phyloP scores from a whole-genome alignment of 169 alveolate genomes.

The Eimeria necatrix region DNA sequence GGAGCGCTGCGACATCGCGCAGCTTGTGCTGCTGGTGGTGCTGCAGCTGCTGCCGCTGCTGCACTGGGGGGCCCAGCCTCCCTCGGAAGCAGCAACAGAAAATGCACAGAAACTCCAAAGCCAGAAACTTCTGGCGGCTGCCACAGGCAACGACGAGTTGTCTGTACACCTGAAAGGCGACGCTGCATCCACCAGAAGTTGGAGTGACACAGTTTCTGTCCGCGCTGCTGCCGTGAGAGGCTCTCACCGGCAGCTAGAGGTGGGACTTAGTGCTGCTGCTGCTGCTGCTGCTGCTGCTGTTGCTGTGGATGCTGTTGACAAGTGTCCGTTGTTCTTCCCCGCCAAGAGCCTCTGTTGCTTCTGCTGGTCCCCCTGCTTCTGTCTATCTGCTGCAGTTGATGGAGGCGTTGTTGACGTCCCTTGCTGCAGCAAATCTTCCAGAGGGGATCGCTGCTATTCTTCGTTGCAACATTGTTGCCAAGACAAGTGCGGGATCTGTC shows the following conservation, averaged over 20 bases:
- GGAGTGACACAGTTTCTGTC: conserved; percentile 19
- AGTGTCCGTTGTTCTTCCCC: neutral
- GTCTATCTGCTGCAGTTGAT: neutral
- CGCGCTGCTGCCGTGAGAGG: conserved; percentile 38
- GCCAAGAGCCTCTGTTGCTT: neutral
- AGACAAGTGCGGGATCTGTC: conserved; percentile 2
- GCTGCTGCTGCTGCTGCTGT: conserved; percentile 56
- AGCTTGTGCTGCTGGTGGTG: conserved; percentile 62
- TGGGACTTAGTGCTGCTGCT: neutral
- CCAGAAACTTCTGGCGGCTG: neutral
- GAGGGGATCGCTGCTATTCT: conserved; percentile 32
- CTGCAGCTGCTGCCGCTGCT: conserved; percentile 76
- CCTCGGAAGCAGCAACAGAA: conserved; percentile 5
- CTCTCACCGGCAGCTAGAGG: conserved; percentile 49
- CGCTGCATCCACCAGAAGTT: neutral
- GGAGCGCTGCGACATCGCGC: conserved; percentile 65
- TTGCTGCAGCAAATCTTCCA: conserved; percentile 58
- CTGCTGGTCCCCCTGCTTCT: conserved; percentile 57
- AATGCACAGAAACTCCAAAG: neutral
- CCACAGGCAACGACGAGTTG: neutral
- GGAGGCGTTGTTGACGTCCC: conserved; percentile 64
- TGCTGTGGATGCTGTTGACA: conserved; percentile 4
- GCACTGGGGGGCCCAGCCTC: conserved; percentile 68
- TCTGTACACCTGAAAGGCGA: conserved; percentile 13
- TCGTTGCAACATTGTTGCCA: conserved; percentile 57